Evolutionary conservation across 768 basidiomycete species (phyloP).

Genomic region (Dictyophora rubrovolvata): DNA sequence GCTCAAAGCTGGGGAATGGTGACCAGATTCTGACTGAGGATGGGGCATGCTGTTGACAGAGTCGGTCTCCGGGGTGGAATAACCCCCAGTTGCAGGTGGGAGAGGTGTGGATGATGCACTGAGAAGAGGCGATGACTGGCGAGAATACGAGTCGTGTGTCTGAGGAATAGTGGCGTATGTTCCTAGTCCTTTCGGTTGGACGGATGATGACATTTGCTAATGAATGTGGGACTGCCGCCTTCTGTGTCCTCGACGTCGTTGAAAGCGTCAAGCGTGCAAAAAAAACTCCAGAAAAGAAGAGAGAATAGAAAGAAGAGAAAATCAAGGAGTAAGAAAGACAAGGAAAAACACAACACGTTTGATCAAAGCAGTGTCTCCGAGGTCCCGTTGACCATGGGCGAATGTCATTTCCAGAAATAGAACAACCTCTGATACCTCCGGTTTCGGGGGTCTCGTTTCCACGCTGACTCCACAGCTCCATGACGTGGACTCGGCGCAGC

Average conservation of each 20-base stretch:
- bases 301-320: not conserved
- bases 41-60: slow-evolving; percentile 2
- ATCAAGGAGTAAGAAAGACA: not conserved
- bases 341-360: not conserved
- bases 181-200: not conserved
- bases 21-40: slow-evolving; percentile 1
- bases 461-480: not conserved
- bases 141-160: not conserved
- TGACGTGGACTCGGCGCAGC: not conserved
- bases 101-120: not conserved
- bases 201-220: not conserved
- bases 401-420: not conserved
- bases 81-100: slow-evolving; percentile 1
- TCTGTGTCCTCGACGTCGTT: not conserved
- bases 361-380: not conserved
- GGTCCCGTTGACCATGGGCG: not conserved
- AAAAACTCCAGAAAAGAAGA: not conserved
- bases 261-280: not conserved
- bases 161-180: not conserved
- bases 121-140: slow-evolving; percentile 2
- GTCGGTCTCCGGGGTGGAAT: slow-evolving; percentile 4
- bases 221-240: not conserved
- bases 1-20: slow-evolving; percentile 5
- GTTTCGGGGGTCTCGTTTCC: not conserved
- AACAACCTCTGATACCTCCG: not conserved